Evolutionary conservation across 768 basidiomycete species (phyloP), one percentile per base, ranked within the genome.

Genomic region (Russula emetica): DNA sequence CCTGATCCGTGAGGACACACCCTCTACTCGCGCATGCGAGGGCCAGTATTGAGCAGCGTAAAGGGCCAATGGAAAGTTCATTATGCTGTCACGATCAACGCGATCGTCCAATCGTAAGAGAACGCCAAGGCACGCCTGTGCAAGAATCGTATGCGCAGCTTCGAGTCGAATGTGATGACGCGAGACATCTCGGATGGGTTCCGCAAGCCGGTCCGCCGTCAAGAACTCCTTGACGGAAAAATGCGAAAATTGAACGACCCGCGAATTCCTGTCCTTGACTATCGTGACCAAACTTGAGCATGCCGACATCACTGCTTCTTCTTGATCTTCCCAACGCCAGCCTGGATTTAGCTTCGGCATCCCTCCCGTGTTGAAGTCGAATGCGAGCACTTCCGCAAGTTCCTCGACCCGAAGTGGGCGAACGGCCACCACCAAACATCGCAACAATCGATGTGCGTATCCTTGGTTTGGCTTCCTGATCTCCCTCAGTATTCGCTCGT

Each of bases 1-100:
- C 16, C 47, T 34, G 30, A 59, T 24, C 4, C 5, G 5, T 8
- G 57, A 58, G 2, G 47, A 34, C 16, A 38, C 57, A 20, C 26
- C 26, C 45, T 58, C 30, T 18, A 36, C 34, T 3, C 16, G 32
- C 1, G 58, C 58, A n/a, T 58, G 58, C 5, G 26, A 6, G 18
- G 36, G 16, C 59, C 59, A 60, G 26, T 60, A 42, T 22, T n/a
- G 14, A 42, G 34, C 58, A 5, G 58, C 49, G 7, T 60, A 60
- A 28, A 2, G 28, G 2, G 10, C 26, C 20, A 60, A 26, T 5
- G 58, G 58, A n/a, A 26, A 26, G 11, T 1, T 16, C 22, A 3
- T 22, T 3, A 36, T 32, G 13, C 13, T 28, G 22, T 13, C 9
- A 6, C 2, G 18, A 44, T 45, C 30, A 16, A 36, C 4, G 14